Base-by-base conservation (phyloP, 495 filamentous ascomycete species). In the Penicillium cosmopolitanum region DNA sequence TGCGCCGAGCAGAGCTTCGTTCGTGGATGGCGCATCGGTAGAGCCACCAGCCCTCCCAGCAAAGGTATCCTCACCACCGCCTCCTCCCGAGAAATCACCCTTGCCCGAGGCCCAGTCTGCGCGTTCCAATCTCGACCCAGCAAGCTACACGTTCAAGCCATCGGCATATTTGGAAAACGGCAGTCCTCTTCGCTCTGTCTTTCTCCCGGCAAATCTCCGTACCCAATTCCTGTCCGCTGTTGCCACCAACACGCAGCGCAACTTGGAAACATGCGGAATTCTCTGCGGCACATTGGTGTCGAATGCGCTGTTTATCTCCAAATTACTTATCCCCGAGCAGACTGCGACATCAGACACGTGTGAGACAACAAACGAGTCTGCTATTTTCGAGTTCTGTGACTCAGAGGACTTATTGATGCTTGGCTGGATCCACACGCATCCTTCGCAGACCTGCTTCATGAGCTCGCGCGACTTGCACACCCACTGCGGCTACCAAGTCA, bases 351-450 rank as follows among this genome's bases (percentile, higher is more conserved):
- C 87, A 8, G 93, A 98, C 66, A 98, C 95, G 0, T 98, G 95
- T 72, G 93, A 97, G 65, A 98, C 89, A 5, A 84, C 90, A 25
- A 93, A 97, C 63, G 94, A 96, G 66, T 81, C 80, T 36, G 86
- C 83, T 0, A 82, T 96, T 21, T 90, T 97, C 46, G 91, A 96
- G 34, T 98, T 93, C 68, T 94, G 91, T 66, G 87, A 94, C 62
- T 81, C 79, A 7, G 87, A 97, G 64, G 90, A 97, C 46, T 69
- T 98, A 40, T 87, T 97, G 75, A 86, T 95, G 58, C 81, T 97
- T 9, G 95, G 95, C 54, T 98, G 95, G 95, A 98, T 98, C 56
- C 95, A 98, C 70, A 98, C 95, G 0, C 95, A 98, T 70, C 95
- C 95, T 0, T 90, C 87, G 0, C 96, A 98, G 77, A 96, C 92